phyloP scores from a whole-genome alignment of 2,329 filamentous ascomycete genomes.

The Cladosporium oxysporum region DNA sequence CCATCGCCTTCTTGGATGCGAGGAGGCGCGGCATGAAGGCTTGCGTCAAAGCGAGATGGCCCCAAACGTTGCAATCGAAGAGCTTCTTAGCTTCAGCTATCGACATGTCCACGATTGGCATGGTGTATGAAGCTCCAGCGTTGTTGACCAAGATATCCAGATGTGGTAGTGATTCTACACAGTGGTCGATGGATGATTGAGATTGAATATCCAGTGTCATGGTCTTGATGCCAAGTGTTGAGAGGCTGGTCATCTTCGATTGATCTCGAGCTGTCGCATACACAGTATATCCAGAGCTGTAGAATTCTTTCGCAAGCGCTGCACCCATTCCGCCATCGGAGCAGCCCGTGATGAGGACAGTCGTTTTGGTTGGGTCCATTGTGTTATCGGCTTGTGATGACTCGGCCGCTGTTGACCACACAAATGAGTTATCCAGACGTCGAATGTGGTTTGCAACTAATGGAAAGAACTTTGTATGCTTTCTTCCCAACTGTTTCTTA shows the following conservation, averaged over 20 bases:
- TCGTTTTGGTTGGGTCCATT: neutral
- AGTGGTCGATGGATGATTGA: constrained; percentile 33
- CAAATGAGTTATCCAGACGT: too few relatives aligned
- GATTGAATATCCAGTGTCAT: constrained; percentile 36
- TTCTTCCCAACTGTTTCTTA: neutral
- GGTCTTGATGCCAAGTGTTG: neutral
- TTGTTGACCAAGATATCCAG: constrained; percentile 52
- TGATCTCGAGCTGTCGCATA: neutral
- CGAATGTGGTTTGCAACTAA: too few relatives aligned
- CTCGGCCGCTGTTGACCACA: too few relatives aligned
- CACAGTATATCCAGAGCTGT: neutral
- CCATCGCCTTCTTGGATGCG: constrained; percentile 37
- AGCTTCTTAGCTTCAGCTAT: constrained; percentile 31
- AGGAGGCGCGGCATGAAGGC: constrained; percentile 39
- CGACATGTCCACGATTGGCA: constrained; percentile 32
- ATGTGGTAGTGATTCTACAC: constrained; percentile 33
- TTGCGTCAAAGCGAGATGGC: constrained; percentile 31
- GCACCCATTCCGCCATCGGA: neutral
- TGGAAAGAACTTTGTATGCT: too few relatives aligned
- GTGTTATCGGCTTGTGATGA: neutral
- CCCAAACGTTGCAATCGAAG: constrained; percentile 41
- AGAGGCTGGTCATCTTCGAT: neutral
- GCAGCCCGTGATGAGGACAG: neutral
- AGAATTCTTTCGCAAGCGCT: neutral
- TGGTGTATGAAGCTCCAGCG: constrained; percentile 45